Base-by-base conservation (phyloP, 2,329 filamentous ascomycete genomes). In the Sclerotinia nivalis region DNA sequence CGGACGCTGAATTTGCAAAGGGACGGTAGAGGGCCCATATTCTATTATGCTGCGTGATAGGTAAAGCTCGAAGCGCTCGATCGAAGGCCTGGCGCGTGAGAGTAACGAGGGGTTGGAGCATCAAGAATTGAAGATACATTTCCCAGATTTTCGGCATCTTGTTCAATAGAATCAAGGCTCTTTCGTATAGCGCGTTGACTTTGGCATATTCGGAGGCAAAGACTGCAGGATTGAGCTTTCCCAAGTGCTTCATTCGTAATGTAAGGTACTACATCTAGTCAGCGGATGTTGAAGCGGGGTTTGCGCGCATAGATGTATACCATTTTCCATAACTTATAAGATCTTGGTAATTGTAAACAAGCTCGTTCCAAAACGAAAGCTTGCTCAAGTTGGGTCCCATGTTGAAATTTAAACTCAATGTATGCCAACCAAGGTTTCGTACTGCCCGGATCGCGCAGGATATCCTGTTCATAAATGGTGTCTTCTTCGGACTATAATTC, bases 111-210 rank as follows among this genome's bases (percentile, higher is more conserved):
- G 96, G 96, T 80, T 99, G 96, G 77, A 92, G 89, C 78, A 95
- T 88, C 70, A 99, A 84, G 78, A 99, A 98, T 62, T 87, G 87
- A 72, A 99, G 88, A 79, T 97, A 99, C 89, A 98, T 93, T 80
- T 97, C 94, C 96, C 96, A 99, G 78, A 99, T 96, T 74, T 89
- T 88, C 34, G 96, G 96, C 96, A 99, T 99, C 83, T 99, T 99
- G 83, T 99, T 97, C 72, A 99, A 87, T 54, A 99, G 85, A 70
- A 97, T 92, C 66, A 99, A 83, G 4, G 96, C 94, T 75, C 93
- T 88, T 82, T 99, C 96, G 79, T 97, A 99, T 54, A 98, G 88
- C 68, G 92, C 87, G 80, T 99, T 99, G 79, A 98, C 93, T 81
- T 98, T 99, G 78, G 89, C 87, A 81, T 91, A 98, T 78, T 99